Evolutionary conservation across 495 filamentous ascomycete species (phyloP).

Genomic region (Penicillium macrosclerotiorum): DNA sequence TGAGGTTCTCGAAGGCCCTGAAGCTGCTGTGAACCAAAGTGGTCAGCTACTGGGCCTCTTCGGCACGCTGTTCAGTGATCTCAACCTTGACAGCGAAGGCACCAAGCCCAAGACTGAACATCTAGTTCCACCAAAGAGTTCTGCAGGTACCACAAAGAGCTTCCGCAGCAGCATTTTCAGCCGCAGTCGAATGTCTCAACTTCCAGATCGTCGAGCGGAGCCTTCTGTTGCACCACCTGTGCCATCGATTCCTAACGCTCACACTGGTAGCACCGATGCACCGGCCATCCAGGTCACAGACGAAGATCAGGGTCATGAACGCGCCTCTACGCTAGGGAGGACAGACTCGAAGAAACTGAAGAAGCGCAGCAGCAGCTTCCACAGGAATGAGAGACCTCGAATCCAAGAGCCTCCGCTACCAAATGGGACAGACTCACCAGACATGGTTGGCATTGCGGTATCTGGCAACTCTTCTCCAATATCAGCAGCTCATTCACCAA

Average conservation of each 20-base stretch:
- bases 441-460: conserved; percentile 45
- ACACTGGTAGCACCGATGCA: conserved; percentile 21
- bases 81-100: conserved; percentile 32
- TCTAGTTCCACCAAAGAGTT: conserved; percentile 62
- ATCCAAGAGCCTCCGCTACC: conserved; percentile 17
- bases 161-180: conserved; percentile 74
- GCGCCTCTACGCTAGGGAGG: conserved; percentile 22
- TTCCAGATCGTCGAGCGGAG: conserved; percentile 30
- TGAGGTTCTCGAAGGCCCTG: conserved; percentile 77
- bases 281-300: conserved; percentile 51
- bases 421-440: conserved; percentile 18
- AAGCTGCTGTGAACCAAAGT: conserved; percentile 77
- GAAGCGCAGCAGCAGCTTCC: conserved; percentile 40
- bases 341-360: conserved; percentile 48
- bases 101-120: conserved; percentile 22
- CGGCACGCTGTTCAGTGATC: conserved; percentile 67
- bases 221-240: conserved; percentile 16
- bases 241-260: conserved; percentile 17
- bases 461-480: conserved; percentile 26
- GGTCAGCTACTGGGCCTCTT: conserved; percentile 83
- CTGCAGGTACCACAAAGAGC: conserved; percentile 68
- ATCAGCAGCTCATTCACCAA: conserved; percentile 20
- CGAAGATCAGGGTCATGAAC: conserved; percentile 33
- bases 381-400: conserved; percentile 18
- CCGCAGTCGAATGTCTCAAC: conserved; percentile 41